Evolutionary conservation across 2,329 filamentous ascomycete genomes (phyloP).

Genomic region (Pseudogymnoascus verrucosus): DNA sequence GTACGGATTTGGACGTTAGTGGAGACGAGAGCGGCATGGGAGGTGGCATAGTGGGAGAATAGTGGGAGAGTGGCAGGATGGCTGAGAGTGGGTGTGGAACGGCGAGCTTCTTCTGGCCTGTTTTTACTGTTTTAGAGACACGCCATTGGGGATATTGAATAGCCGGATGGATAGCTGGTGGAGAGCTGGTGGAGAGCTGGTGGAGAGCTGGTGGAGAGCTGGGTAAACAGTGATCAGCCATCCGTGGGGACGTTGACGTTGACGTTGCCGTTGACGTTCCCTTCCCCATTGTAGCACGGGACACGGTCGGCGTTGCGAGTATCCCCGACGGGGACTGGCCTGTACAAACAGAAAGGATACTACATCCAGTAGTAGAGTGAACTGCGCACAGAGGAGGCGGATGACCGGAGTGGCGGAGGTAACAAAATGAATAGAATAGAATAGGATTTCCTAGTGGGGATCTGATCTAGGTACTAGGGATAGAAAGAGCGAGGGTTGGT

Average conservation of each 20-base stretch:
- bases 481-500: background rate
- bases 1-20: background rate
- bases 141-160: background rate
- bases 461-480: background rate
- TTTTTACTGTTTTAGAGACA: background rate
- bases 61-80: background rate
- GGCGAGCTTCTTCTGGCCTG: background rate
- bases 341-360: background rate
- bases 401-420: conserved; percentile 1
- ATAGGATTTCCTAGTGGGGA: background rate
- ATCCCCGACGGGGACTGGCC: background rate
- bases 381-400: background rate
- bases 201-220: too few relatives aligned
- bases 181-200: too few relatives aligned
- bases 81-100: background rate
- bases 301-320: background rate
- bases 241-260: background rate
- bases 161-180: background rate
- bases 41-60: background rate
- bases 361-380: background rate
- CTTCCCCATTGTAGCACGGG: background rate
- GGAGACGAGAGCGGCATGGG: too few relatives aligned
- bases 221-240: background rate
- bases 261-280: background rate
- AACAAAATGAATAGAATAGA: too few relatives aligned